phyloP scores from a whole-genome alignment of 1,139 yeast species.

The Arxiozyma heterogenica region DNA sequence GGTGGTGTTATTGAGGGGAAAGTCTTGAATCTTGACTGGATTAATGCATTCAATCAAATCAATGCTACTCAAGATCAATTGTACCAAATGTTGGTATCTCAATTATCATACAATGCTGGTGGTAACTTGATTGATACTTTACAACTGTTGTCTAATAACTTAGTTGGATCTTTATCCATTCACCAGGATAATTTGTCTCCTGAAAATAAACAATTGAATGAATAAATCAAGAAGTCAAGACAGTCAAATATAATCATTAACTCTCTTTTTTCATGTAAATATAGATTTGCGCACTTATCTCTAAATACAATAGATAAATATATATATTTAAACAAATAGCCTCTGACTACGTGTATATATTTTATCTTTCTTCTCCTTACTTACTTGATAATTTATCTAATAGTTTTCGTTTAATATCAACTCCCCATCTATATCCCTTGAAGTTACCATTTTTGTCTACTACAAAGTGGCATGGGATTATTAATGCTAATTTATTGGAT shows the following conservation, averaged over 20 bases:
- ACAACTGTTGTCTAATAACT: slow-evolving; percentile 53
- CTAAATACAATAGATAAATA: neutral
- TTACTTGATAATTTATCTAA: slow-evolving; percentile 5
- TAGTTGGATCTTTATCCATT: slow-evolving; percentile 21
- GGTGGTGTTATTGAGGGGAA: slow-evolving; percentile 75
- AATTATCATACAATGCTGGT: slow-evolving; percentile 54
- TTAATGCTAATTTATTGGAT: slow-evolving; percentile 19
- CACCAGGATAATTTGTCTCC: neutral
- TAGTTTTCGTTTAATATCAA: slow-evolving; percentile 15
- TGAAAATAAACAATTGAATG: neutral
- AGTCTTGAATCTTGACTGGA: slow-evolving; percentile 43
- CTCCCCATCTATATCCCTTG: slow-evolving; percentile 22
- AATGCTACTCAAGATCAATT: neutral
- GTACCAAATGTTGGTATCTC: neutral
- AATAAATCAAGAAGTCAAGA: neutral
- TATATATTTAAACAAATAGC: neutral
- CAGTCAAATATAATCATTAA: neutral
- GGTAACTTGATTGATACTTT: slow-evolving; percentile 80
- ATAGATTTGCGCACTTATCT: too few relatives aligned
- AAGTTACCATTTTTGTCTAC: slow-evolving; percentile 15
- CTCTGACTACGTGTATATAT: neutral
- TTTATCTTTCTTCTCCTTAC: neutral
- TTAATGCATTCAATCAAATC: slow-evolving; percentile 59
- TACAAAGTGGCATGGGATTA: slow-evolving; percentile 27
- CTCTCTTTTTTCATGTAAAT: neutral